Evolutionary conservation across 2,329 filamentous ascomycete species (phyloP), one percentile per base, ranked within the genome.

Genomic region (Albophoma yamanashiensis): DNA sequence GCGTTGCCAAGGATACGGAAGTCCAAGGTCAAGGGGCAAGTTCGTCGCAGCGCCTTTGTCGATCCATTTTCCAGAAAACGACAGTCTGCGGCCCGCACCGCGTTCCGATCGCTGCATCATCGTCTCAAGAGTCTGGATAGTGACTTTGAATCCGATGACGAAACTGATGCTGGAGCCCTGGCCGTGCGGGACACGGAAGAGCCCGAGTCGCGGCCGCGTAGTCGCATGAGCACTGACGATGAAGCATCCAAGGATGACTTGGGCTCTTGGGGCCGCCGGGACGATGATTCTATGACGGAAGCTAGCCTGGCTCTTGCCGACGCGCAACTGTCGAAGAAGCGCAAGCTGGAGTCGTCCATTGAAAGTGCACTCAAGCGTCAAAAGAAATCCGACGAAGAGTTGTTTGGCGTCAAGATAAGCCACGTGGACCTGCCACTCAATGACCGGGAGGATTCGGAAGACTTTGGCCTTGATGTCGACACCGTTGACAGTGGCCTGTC

Each of bases 141-240:
- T 88, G 82, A 77, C 82, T 89, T 89, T n/a, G 91, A 97, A 71
- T 95, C 91, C 0, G 92, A 96, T 64, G 92, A 95, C 65, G 92
- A 97, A 60, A 77, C 74, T 1, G 82, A 84, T 64, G 83, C 83
- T 55, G 75, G 77, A 45, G 76, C 76, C 40, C 61, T 73, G 38
- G 85, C 88, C 15, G 84, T 83, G 15, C 82, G 87, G 55, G 91
- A 92, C 70, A 95, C 90, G 0, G 92, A 96, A 70, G 92, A 94
- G 64, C 86, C 86, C 40, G 92, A 94, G 62, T 96, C 90, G 64
- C 84, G 89, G 50, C 89, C 89, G 56, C 85, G 87, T 53, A 96
- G 90, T 72, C 90, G 89, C 50, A 82, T 86, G 79, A 85, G 82
- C 68, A 81, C 81, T 1, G 84, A 87, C 61, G 83, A 86, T 57